Conservation (phyloP, 306 rosid species). For the Phaseolus lunatus region DNA sequence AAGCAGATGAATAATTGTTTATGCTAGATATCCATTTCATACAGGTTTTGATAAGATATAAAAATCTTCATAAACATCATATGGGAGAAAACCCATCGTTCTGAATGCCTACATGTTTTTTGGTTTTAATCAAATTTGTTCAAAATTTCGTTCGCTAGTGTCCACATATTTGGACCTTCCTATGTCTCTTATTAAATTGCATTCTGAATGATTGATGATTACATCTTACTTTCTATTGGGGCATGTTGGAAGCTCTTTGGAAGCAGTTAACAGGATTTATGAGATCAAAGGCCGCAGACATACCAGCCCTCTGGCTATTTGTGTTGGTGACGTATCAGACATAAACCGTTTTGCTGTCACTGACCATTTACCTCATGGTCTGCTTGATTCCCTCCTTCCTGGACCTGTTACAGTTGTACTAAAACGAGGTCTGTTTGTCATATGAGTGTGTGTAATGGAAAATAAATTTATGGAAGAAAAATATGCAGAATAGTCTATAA, state of each 20-base stretch:
- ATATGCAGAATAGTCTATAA: not conserved
- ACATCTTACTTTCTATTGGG: constrained; percentile 31
- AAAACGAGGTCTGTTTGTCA: constrained; percentile 67
- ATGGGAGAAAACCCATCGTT: constrained; percentile 16
- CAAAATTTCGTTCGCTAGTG: constrained; percentile 14
- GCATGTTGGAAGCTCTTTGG: constrained; percentile 63
- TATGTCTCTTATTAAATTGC: not conserved
- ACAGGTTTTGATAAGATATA: constrained; percentile 18
- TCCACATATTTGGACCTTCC: constrained; percentile 13
- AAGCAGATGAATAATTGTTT: constrained; percentile 14
- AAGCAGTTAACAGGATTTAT: constrained; percentile 77
- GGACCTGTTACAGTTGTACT: constrained; percentile 94
- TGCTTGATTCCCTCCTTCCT: constrained; percentile 85
- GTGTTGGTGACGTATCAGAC: constrained; percentile 78
- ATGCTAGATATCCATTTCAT: not conserved
- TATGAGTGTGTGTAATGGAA: not conserved
- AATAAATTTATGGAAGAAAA: constrained; percentile 1
- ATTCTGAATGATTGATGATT: not conserved
- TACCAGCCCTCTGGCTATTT: constrained; percentile 84
- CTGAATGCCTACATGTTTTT: constrained; percentile 13
- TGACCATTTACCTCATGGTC: constrained; percentile 73
- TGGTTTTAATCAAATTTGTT: not conserved
- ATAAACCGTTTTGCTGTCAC: constrained; percentile 71
- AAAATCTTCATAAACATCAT: not conserved
- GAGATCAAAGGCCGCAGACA: constrained; percentile 83